Conservation (phyloP, 2,329 filamentous ascomycete genomes). For the Cercospora sp. region DNA sequence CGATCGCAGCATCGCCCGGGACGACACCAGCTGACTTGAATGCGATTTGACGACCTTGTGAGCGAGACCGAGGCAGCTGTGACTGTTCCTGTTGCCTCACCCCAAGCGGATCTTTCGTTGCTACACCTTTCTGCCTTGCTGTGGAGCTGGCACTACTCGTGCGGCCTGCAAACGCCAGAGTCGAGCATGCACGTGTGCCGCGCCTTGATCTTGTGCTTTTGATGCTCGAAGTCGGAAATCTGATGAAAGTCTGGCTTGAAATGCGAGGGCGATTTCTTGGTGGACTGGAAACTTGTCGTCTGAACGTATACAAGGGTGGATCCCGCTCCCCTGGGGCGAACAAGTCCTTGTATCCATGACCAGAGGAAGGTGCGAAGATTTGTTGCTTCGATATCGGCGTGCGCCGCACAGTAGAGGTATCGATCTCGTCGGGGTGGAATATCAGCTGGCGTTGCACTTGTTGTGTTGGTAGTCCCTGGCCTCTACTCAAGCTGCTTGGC, state of each 20-base stretch:
- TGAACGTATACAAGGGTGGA: conserved; percentile 9
- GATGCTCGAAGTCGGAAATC: conserved; percentile 8
- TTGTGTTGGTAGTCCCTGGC: neutral
- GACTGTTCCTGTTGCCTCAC: conserved; percentile 5
- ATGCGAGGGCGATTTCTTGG: conserved; percentile 36
- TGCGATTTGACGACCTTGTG: conserved; percentile 21
- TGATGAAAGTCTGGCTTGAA: conserved; percentile 40
- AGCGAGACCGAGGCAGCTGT: conserved; percentile 14
- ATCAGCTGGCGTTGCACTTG: conserved; percentile 28
- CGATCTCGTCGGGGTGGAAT: conserved; percentile 34
- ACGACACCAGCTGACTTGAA: conserved; percentile 16
- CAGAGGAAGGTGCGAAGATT: neutral
- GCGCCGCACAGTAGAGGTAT: conserved; percentile 34
- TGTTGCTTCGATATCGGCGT: conserved; percentile 22
- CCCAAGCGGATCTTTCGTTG: neutral
- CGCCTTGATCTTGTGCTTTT: neutral
- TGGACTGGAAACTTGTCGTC: conserved; percentile 22
- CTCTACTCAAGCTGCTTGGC: conserved; percentile 14
- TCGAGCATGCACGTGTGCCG: neutral
- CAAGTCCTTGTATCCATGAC: conserved; percentile 37
- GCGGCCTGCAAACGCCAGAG: conserved; percentile 15
- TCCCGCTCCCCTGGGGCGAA: conserved; percentile 40
- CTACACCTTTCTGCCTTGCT: neutral
- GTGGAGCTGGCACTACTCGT: conserved; percentile 14
- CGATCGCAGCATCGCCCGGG: conserved; percentile 17